Percentiles rank a stretch among this genome's conserved stretches.
phyloP scores from a whole-genome alignment of 768 basidiomycete genomes.

The Calocybe cyanea region DNA sequence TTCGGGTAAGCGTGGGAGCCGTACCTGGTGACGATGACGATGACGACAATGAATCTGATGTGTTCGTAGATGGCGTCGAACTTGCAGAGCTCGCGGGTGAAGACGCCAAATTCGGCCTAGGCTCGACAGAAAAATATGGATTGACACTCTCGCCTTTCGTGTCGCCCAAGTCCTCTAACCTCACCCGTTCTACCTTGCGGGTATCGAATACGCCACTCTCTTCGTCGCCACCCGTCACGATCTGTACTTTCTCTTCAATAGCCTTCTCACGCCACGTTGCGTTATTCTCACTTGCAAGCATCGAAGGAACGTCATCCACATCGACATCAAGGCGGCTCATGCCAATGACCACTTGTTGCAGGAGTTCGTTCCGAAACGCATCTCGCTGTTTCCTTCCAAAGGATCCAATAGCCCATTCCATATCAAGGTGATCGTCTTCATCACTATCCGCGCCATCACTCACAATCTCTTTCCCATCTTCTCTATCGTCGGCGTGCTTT shows the following conservation, averaged over 20 bases:
- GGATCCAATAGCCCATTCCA: conserved; percentile 32
- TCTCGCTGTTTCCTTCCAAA: conserved; percentile 55
- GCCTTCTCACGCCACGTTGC: neutral
- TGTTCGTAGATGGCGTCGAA: conserved; percentile 19
- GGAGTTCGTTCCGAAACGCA: conserved; percentile 75
- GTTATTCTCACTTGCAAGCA: neutral
- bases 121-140: conserved; percentile 50
- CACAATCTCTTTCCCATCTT: conserved; percentile 21
- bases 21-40: conserved; percentile 12
- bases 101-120: conserved; percentile 12
- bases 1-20: neutral
- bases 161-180: conserved; percentile 1
- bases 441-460: conserved; percentile 30
- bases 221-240: conserved; percentile 15
- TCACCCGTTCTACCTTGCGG: conserved; percentile 6
- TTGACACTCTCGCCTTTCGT: conserved; percentile 30
- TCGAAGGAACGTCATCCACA: conserved; percentile 18
- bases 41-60: conserved; percentile 15
- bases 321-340: conserved; percentile 69
- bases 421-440: conserved; percentile 19
- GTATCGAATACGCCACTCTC: conserved; percentile 14
- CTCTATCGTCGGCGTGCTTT: conserved; percentile 51
- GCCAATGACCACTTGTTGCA: conserved; percentile 85
- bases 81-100: conserved; percentile 22
- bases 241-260: conserved; percentile 15